Evolutionary conservation across 306 rosid species (phyloP), one percentile per base, ranked within the genome.

Genomic region (Senna siamea): DNA sequence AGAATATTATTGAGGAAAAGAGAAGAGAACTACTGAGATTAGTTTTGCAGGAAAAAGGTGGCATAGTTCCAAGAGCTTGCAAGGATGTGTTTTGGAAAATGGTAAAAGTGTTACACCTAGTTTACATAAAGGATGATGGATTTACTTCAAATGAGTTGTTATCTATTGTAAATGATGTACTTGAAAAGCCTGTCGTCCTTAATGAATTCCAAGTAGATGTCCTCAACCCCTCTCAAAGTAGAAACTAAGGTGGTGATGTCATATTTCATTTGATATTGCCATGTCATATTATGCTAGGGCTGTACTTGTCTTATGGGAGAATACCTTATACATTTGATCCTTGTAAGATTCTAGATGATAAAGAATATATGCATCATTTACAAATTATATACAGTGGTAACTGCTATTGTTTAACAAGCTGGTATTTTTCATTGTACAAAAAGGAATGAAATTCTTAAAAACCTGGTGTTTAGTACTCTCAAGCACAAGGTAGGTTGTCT

Each of bases 51-150:
- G 89, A 86, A 67, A 74, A 88, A 63, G 86, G 76, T 7, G 84
- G 89, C 67, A 4, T 65, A 35, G 72, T 93, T 66, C 94, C 98
- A 70, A 91, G 92, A 86, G 91, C 82, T 17, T 89, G 94, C 91
- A 93, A 87, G 85, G 89, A 89, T 60, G 71, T 91, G 80, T 91
- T 93, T 66, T 91, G 98, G 98, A 89, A 88, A 43, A 89, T 87
- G 97, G 57, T 65, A 55, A 83, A 81, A 74, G 85, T 85, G 46
- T 53, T 88, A 74, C 78, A 89, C 75, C 76, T 89, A 9, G 87
- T 94, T 76, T 91, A 94, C 77, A 79, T 84, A 40, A 88, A 88
- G 79, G 85, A 84, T 47, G 98, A 94, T 55, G 98, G 98, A 14
- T 94, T 76, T 74, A 82, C 96, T 57, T 82, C 87, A 30, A 57